These are phyloP conservation scores for Endoconidiophora laricicola DNA, from an alignment of 2,329 filamentous ascomycete species.

Conservation along the genomic window DNA sequence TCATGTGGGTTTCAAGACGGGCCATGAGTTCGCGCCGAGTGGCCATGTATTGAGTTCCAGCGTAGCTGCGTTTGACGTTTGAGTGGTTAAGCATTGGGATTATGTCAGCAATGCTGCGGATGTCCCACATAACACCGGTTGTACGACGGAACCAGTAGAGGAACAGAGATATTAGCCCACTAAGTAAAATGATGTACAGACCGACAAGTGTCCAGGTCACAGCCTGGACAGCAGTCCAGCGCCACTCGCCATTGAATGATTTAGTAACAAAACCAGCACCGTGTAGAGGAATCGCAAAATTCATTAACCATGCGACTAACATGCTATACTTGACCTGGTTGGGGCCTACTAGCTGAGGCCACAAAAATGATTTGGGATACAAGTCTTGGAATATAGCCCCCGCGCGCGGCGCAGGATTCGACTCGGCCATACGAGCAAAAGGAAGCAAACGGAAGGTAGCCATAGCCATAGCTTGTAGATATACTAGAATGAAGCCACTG, in stretches of 20 bases:
- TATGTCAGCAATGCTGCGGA: slow-evolving; percentile 65
- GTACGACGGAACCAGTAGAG: slow-evolving; percentile 46
- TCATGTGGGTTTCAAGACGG: slow-evolving; percentile 36
- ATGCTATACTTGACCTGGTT: slow-evolving; percentile 49
- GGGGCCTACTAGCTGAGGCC: slow-evolving; percentile 43
- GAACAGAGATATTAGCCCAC: slow-evolving; percentile 40
- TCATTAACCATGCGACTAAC: slow-evolving; percentile 56
- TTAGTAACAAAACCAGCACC: slow-evolving; percentile 58
- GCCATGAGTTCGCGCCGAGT: slow-evolving; percentile 33
- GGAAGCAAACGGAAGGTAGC: slow-evolving; percentile 64
- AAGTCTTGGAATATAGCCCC: slow-evolving; percentile 52
- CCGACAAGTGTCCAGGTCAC: slow-evolving; percentile 63
- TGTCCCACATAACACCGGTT: slow-evolving; percentile 75
- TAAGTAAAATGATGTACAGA: slow-evolving; percentile 51
- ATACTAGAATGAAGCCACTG: slow-evolving; percentile 55
- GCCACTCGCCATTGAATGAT: slow-evolving; percentile 44
- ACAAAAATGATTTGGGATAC: slow-evolving; percentile 51
- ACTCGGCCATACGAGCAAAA: slow-evolving; percentile 59
- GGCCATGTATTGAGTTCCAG: slow-evolving; percentile 46
- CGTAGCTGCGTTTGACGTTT: slow-evolving; percentile 60
- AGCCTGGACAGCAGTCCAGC: slow-evolving; percentile 63
- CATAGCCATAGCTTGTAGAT: slow-evolving; percentile 56
- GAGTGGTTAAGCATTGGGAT: slow-evolving; percentile 63
- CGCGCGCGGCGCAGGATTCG: slow-evolving; percentile 39
- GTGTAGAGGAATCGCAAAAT: slow-evolving; percentile 67